These are phyloP conservation scores for Phytophthora idaei DNA, from an alignment of 352 stramenopile species.

Conservation along the genomic window DNA sequence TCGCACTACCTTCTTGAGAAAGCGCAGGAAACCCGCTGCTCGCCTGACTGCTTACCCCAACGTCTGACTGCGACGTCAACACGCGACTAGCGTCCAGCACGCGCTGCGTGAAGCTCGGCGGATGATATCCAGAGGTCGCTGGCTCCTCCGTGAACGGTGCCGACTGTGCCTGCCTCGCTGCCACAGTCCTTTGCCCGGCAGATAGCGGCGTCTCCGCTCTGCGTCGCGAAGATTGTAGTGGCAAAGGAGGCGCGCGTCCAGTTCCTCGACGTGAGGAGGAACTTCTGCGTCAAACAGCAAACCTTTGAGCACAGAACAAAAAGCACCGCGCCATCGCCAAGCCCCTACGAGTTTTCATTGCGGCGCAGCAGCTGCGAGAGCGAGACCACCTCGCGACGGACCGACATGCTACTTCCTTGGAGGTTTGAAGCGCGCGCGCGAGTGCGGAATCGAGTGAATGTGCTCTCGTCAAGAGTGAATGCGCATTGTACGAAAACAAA, in stretches of 20 bases:
- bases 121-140: conserved; percentile 9
- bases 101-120: conserved; percentile 25
- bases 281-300: conserved; percentile 9
- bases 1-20: conserved; percentile 44
- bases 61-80: conserved; percentile 25
- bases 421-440: background rate
- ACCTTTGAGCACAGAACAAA: conserved; percentile 4
- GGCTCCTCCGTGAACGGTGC: conserved; percentile 4
- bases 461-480: background rate
- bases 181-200: background rate
- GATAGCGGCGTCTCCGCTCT: conserved; percentile 8
- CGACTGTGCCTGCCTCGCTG: conserved; percentile 2
- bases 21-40: conserved; percentile 11
- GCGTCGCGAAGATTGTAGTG: conserved; percentile 29
- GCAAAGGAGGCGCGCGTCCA: conserved; percentile 21
- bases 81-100: conserved; percentile 15
- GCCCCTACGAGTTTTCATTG: conserved; percentile 41
- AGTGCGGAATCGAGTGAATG: conserved; percentile 41
- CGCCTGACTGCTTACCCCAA: conserved; percentile 15
- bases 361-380: conserved; percentile 74
- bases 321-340: background rate
- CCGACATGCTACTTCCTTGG: conserved; percentile 44
- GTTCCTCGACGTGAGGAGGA: conserved; percentile 14
- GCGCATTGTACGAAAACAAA: too few species aligned
- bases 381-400: conserved; percentile 72